Conservation (phyloP, 2,329 filamentous ascomycete genomes). For the Lecanicillium sp. region DNA sequence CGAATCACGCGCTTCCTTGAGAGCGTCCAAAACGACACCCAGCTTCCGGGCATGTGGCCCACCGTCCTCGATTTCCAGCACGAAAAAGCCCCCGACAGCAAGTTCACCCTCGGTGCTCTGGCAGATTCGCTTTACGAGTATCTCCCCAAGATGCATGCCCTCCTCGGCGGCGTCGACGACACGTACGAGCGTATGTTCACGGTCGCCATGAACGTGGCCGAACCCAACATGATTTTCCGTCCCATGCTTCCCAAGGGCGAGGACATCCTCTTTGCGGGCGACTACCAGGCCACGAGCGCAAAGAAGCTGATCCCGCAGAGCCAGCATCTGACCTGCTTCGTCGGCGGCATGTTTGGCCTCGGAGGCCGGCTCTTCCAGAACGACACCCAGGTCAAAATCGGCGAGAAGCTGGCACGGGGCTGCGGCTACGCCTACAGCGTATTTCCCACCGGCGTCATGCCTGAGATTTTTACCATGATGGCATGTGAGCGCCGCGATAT, state of each 20-base stretch:
- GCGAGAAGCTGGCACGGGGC: conserved; percentile 53
- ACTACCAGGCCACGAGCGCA: conserved; percentile 25
- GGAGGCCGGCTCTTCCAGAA: conserved; percentile 49
- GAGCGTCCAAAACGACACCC: conserved; percentile 44
- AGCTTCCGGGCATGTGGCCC: conserved; percentile 57
- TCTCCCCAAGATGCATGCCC: conserved; percentile 57
- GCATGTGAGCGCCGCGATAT: conserved; percentile 23
- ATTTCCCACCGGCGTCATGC: conserved; percentile 55
- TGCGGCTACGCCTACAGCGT: conserved; percentile 58
- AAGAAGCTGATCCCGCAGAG: conserved; percentile 27
- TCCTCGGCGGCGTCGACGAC: conserved; percentile 52
- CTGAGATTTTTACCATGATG: conserved; percentile 42
- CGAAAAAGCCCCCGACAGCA: conserved; percentile 28
- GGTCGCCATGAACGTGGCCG: conserved; percentile 49
- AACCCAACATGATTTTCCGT: conserved; percentile 57
- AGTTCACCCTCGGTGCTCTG: conserved; percentile 42
- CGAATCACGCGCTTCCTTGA: conserved; percentile 51
- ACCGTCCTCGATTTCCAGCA: conserved; percentile 41
- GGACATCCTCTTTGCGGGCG: conserved; percentile 54
- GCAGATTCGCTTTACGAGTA: conserved; percentile 59
- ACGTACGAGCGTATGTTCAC: conserved; percentile 32
- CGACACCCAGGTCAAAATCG: conserved; percentile 48
- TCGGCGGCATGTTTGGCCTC: conserved; percentile 59
- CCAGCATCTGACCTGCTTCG: conserved; percentile 58
- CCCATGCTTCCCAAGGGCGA: conserved; percentile 53